phyloP scores from a whole-genome alignment of 2,329 filamentous ascomycete species.

The Penicillium sp. region DNA sequence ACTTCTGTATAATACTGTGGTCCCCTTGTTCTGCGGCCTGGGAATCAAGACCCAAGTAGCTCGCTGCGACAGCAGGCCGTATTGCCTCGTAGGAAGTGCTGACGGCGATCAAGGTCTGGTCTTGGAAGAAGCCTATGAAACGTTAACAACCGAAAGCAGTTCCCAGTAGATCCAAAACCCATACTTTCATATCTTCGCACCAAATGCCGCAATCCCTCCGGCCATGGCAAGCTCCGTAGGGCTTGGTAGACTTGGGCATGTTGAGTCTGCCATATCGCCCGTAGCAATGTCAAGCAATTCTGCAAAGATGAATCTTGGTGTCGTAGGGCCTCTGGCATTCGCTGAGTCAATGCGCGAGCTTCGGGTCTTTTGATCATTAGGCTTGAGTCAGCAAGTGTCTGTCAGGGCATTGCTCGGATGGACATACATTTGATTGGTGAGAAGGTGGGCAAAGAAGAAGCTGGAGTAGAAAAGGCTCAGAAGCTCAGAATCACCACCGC shows the following conservation, averaged over 20 bases:
- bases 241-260: slow-evolving; percentile 35
- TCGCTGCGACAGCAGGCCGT: slow-evolving; percentile 33
- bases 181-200: slow-evolving; percentile 37
- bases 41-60: slow-evolving; percentile 35
- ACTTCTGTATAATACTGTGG: slow-evolving; percentile 28
- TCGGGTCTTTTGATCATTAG: slow-evolving; percentile 28
- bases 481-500: slow-evolving; percentile 25
- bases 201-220: slow-evolving; percentile 29
- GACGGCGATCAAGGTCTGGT: slow-evolving; percentile 37
- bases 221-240: slow-evolving; percentile 34
- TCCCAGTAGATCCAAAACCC: background rate
- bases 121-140: slow-evolving; percentile 34
- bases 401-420: background rate
- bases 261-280: slow-evolving; percentile 38
- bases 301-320: slow-evolving; percentile 32
- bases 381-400: background rate
- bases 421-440: slow-evolving; percentile 39
- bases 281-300: slow-evolving; percentile 34
- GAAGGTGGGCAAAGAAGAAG: slow-evolving; percentile 39
- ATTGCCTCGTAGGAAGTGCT: slow-evolving; percentile 41
- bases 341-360: slow-evolving; percentile 38
- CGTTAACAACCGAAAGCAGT: background rate
- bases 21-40: slow-evolving; percentile 25
- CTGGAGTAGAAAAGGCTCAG: slow-evolving; percentile 38
- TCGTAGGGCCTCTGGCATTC: slow-evolving; percentile 32